These are phyloP conservation scores for Blepharisma undulans DNA, from an alignment of 169 alveolate species.

Conservation along the genomic window DNA sequence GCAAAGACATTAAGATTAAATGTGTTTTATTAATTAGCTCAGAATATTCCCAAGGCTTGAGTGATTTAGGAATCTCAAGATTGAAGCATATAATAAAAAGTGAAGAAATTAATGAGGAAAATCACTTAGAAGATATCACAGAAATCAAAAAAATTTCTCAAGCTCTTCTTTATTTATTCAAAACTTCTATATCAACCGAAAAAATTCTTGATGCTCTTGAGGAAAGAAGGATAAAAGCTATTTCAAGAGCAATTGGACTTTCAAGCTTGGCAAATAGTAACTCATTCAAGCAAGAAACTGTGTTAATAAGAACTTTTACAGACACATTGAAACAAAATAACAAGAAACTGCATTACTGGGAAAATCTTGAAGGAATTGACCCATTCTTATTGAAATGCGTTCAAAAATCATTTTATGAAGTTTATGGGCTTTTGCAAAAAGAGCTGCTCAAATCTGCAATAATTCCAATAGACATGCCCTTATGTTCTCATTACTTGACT, in stretches of 20 bases:
- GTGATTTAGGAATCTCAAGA: not conserved
- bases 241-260: slow-evolving; percentile 16
- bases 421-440: slow-evolving; percentile 24
- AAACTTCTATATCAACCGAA: not conserved
- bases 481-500: not conserved
- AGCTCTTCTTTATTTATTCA: not conserved
- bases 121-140: not conserved
- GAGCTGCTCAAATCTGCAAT: not conserved
- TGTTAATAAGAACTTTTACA: slow-evolving; percentile 13
- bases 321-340: not conserved
- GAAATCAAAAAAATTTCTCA: slow-evolving; percentile 4
- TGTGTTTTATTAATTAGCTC: not conserved
- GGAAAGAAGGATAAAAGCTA: slow-evolving; percentile 6
- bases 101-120: not conserved
- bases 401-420: slow-evolving; percentile 10
- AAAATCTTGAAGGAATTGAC: slow-evolving; percentile 38
- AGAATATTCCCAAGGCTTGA: slow-evolving; percentile 3
- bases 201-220: slow-evolving; percentile 9
- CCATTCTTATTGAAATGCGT: slow-evolving; percentile 23
- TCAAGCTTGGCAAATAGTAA: not conserved
- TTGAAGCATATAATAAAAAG: not conserved
- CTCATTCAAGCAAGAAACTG: slow-evolving; percentile 10
- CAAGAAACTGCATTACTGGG: slow-evolving; percentile 28
- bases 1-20: slow-evolving; percentile 7
- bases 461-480: not conserved